Conservation (phyloP, 495 filamentous ascomycete species). For the Usnea hakonensis region DNA sequence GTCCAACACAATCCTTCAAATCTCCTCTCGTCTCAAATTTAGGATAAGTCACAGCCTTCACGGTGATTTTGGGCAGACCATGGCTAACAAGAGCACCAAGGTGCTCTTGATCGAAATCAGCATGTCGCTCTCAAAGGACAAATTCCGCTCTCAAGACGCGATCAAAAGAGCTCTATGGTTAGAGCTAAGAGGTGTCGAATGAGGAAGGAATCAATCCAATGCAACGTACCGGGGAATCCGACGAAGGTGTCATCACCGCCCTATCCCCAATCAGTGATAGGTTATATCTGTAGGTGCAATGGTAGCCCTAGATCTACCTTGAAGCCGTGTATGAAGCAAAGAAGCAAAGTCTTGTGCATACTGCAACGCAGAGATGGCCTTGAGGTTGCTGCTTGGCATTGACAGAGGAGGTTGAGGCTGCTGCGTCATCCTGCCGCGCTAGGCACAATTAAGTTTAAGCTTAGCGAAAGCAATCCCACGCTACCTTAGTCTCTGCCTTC, state of each 20-base stretch:
- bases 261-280: conserved; percentile 36
- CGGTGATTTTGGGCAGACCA: conserved; percentile 64
- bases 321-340: conserved; percentile 96
- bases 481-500: too few species aligned
- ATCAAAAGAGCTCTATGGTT: not conserved
- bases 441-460: too few species aligned
- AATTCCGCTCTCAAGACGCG: not conserved
- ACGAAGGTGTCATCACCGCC: conserved; percentile 86
- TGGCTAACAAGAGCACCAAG: conserved; percentile 61
- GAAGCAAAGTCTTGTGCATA: conserved; percentile 83
- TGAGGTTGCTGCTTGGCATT: conserved; percentile 3
- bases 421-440: not conserved
- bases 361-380: conserved; percentile 27
- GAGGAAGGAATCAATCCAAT: not conserved
- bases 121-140: not conserved
- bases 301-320: conserved; percentile 50
- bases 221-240: conserved; percentile 45
- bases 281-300: not conserved
- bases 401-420: not conserved
- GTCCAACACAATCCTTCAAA: conserved; percentile 65
- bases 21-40: conserved; percentile 90
- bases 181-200: not conserved
- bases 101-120: conserved; percentile 37
- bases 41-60: conserved; percentile 70
- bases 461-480: too few species aligned